Percentiles rank a stretch among this genome's conserved stretches.
These are phyloP conservation scores for Cladorrhinum sp. DNA, from an alignment of 2,329 filamentous ascomycete genomes.

Conservation along the genomic window DNA sequence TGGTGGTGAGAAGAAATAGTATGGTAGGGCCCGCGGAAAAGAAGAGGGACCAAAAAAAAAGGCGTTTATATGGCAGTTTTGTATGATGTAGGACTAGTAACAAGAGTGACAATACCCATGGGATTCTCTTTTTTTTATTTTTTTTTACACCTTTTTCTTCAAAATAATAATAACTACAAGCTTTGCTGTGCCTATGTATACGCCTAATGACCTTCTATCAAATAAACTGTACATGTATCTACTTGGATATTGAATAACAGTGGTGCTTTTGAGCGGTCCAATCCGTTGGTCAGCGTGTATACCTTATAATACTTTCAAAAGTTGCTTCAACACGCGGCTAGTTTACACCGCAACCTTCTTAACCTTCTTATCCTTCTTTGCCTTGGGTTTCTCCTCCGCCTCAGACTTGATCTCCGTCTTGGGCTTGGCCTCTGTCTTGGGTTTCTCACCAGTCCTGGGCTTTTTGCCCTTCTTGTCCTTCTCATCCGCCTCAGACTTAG, in stretches of 20 bases:
- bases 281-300: too few species aligned
- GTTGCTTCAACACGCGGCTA: too few species aligned
- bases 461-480: neutral
- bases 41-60: neutral
- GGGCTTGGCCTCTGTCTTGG: neutral
- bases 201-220: too few species aligned
- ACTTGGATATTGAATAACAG: too few species aligned
- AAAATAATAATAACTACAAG: too few species aligned
- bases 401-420: neutral
- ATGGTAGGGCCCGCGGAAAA: neutral
- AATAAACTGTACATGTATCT: too few species aligned
- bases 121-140: neutral
- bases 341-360: neutral
- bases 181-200: too few species aligned
- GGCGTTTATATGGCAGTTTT: neutral
- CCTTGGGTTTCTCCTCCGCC: neutral
- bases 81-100: neutral
- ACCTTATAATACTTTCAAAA: neutral
- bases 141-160: too few species aligned
- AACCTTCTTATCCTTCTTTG: neutral
- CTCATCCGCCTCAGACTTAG: neutral
- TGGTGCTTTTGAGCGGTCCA: too few species aligned
- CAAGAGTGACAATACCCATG: neutral
- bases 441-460: neutral
- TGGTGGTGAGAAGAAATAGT: slow-evolving; percentile 25